Evolutionary conservation across 805 yeast species (phyloP).

Genomic region (Torulaspora delbrueckii): DNA sequence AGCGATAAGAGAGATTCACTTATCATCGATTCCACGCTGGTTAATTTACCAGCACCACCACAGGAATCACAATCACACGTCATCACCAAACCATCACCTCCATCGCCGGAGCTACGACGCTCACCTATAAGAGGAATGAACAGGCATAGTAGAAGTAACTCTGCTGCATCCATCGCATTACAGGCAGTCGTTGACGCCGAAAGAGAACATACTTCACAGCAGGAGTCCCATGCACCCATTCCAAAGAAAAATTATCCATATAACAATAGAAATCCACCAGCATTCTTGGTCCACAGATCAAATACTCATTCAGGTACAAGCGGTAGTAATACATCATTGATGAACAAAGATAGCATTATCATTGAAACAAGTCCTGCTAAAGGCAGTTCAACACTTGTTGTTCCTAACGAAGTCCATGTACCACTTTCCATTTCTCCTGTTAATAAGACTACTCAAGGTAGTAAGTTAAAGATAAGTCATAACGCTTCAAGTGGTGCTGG

Average conservation of each 20-base stretch:
- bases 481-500: not conserved
- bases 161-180: conserved; percentile 61
- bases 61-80: conserved; percentile 64
- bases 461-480: not conserved
- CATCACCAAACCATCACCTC: conserved; percentile 42
- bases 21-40: conserved; percentile 31
- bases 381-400: not conserved
- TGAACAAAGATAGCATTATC: conserved; percentile 25
- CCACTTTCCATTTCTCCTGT: not conserved
- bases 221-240: conserved; percentile 2
- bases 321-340: conserved; percentile 18
- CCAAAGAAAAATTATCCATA: conserved; percentile 5
- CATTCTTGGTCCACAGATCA: conserved; percentile 33
- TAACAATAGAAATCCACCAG: conserved; percentile 7
- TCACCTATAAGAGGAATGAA: conserved; percentile 20
- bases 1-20: conserved; percentile 39
- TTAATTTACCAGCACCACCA: conserved; percentile 58
- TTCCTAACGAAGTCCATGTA: not conserved
- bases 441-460: not conserved
- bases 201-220: conserved; percentile 16
- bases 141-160: conserved; percentile 38
- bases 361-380: conserved; percentile 25
- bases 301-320: conserved; percentile 34
- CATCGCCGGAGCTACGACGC: conserved; percentile 27
- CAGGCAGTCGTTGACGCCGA: conserved; percentile 72